Evolutionary conservation across 495 filamentous ascomycete genomes (phyloP).

Genomic region (Lasiosphaeria miniovina): DNA sequence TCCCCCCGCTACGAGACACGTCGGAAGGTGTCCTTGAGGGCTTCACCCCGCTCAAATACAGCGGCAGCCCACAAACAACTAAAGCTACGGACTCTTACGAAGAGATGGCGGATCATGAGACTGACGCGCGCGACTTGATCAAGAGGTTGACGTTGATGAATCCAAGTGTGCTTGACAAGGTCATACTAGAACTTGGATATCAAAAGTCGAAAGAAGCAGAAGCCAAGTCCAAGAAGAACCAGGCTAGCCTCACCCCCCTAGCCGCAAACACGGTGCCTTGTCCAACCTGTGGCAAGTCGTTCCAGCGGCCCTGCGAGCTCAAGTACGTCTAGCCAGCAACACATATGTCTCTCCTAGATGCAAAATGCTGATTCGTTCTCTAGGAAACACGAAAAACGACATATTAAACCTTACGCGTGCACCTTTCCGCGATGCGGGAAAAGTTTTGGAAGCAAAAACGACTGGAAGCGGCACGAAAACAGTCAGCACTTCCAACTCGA

Average conservation of each 20-base stretch:
- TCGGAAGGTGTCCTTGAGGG: not conserved
- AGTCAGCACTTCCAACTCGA: constrained; percentile 77
- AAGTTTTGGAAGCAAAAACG: constrained; percentile 85
- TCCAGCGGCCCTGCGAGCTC: constrained; percentile 63
- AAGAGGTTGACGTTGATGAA: constrained; percentile 12
- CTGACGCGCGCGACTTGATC: constrained; percentile 15
- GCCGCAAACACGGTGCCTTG: constrained; percentile 33
- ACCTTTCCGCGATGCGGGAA: constrained; percentile 73
- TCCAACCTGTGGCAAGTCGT: constrained; percentile 52
- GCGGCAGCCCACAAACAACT: not conserved
- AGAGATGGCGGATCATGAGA: constrained; percentile 25
- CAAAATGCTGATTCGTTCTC: constrained; percentile 4
- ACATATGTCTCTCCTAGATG: not conserved
- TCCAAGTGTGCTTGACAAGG: constrained; percentile 20
- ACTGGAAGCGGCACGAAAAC: constrained; percentile 96
- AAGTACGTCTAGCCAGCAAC: constrained; percentile 49
- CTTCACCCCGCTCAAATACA: not conserved
- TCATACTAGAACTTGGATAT: constrained; percentile 34
- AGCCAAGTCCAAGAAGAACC: not conserved
- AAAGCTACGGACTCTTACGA: not conserved
- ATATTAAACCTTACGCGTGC: constrained; percentile 83
- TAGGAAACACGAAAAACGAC: constrained; percentile 87
- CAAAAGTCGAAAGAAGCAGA: constrained; percentile 23
- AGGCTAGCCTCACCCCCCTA: no score
- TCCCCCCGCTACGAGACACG: not conserved